phyloP scores from a whole-genome alignment of 2,329 filamentous ascomycete genomes.

The Neopestalotiopsis sp. region DNA sequence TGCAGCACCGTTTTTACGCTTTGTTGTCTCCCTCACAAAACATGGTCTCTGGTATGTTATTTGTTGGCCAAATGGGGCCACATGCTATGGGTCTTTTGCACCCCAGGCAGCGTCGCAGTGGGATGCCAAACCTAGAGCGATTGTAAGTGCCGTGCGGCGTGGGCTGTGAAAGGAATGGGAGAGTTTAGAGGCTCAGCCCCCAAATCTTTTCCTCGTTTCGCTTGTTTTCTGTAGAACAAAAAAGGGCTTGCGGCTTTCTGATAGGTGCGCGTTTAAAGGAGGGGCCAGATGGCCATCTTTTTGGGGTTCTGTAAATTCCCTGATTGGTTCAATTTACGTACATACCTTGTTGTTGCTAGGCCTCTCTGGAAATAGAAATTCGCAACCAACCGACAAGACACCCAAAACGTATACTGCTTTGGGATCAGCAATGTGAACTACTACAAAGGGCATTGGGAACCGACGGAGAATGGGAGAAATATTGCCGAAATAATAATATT shows the following conservation, averaged over 20 bases:
- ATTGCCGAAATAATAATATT: background rate
- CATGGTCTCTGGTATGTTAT: too few relatives aligned
- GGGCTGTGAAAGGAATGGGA: background rate
- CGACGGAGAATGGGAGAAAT: background rate
- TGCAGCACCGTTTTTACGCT: slow-evolving; percentile 2
- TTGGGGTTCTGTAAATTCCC: slow-evolving; percentile 8
- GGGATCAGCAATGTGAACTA: background rate
- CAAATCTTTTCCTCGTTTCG: background rate
- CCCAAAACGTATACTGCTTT: background rate
- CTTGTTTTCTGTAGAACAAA: background rate
- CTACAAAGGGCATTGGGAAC: background rate
- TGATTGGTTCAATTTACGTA: slow-evolving; percentile 11
- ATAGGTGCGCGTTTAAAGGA: slow-evolving; percentile 16
- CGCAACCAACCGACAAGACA: background rate
- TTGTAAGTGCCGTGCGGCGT: background rate
- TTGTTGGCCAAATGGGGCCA: background rate
- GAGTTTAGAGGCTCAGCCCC: slow-evolving; percentile 9
- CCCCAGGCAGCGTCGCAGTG: slow-evolving; percentile 7
- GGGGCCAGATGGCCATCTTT: background rate
- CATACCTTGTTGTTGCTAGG: background rate
- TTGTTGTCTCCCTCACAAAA: too few relatives aligned
- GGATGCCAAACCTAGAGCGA: slow-evolving; percentile 12
- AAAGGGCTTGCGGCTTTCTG: background rate
- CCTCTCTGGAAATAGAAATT: slow-evolving; percentile 6
- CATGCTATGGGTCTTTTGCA: background rate